A percentile compares a stretch with the other conserved stretches of the same genome.
Conservation (phyloP, 106 monocot species). For the Agapanthus africanus region DNA sequence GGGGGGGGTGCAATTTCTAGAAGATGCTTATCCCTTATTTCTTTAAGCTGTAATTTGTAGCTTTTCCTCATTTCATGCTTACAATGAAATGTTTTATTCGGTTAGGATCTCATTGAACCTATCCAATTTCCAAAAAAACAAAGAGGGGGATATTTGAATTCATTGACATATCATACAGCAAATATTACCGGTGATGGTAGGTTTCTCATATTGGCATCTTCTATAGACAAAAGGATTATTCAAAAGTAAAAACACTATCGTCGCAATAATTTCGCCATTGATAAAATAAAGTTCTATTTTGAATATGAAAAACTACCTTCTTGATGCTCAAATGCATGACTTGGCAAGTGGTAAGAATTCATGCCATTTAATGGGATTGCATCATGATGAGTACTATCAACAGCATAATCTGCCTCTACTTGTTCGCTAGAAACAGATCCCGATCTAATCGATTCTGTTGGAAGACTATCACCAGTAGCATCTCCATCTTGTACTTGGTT, state of each 20-base stretch:
- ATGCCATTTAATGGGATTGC: conserved; percentile 25
- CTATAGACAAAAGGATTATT: too few relatives aligned
- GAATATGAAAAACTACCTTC: conserved; percentile 37
- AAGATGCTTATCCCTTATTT: too few relatives aligned
- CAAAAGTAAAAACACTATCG: too few relatives aligned
- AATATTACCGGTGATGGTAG: not conserved
- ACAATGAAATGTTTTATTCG: too few relatives aligned
- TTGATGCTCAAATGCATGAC: conserved; percentile 42
- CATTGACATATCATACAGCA: not conserved
- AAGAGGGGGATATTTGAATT: too few relatives aligned
- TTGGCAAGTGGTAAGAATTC: conserved; percentile 34
- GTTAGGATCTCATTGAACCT: too few relatives aligned
- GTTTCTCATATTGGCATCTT: too few relatives aligned
- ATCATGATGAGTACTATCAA: conserved; percentile 17
- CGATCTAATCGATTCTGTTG: conserved; percentile 22
- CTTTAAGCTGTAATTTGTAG: too few relatives aligned
- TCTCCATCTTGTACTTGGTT: conserved; percentile 16
- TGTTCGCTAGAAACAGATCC: conserved; percentile 30
- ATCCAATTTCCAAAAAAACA: too few relatives aligned
- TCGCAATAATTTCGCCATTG: not conserved
- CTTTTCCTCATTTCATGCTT: too few relatives aligned
- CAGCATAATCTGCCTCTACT: conserved; percentile 23
- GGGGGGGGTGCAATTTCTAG: too few relatives aligned
- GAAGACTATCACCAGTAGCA: conserved; percentile 15
- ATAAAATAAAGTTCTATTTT: not conserved